Percentiles rank a stretch among this genome's conserved stretches.
Evolutionary conservation across 202 grass and related monocot genomes (phyloP).

Genomic region (Cymbopogon flexuosus): DNA sequence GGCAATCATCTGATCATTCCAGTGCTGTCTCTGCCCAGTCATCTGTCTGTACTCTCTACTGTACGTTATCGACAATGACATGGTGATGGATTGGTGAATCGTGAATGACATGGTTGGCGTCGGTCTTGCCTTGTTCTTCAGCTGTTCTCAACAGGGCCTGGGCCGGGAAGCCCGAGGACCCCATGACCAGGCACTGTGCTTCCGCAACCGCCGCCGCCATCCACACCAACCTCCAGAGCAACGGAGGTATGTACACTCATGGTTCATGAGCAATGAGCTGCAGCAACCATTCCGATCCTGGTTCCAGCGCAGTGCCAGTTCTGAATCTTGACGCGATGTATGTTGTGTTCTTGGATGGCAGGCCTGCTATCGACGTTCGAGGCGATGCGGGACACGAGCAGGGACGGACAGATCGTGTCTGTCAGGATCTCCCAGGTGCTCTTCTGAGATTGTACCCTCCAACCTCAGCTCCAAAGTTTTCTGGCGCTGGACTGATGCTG

Average conservation of each 20-base stretch:
- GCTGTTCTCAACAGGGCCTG: slow-evolving; percentile 54
- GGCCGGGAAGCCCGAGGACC: slow-evolving; percentile 36
- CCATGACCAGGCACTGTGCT: slow-evolving; percentile 40
- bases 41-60: not conserved
- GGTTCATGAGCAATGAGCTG: not conserved
- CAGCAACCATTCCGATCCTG: not conserved
- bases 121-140: slow-evolving; percentile 9
- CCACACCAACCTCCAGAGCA: slow-evolving; percentile 67
- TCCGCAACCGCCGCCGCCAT: slow-evolving; percentile 52
- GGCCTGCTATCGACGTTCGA: slow-evolving; percentile 62
- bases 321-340: not conserved
- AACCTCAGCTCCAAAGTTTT: slow-evolving; percentile 24
- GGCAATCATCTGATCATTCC: not conserved
- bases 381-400: slow-evolving; percentile 48
- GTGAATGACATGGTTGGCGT: not conserved
- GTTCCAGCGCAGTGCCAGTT: not conserved
- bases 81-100: not conserved
- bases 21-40: not conserved
- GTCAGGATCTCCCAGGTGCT: slow-evolving; percentile 78
- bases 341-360: slow-evolving; percentile 4
- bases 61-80: not conserved
- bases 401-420: slow-evolving; percentile 61
- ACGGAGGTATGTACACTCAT: slow-evolving; percentile 34
- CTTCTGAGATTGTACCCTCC: slow-evolving; percentile 47
- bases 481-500: not conserved